Base-by-base conservation (phyloP, 1,284 basidiomycete genomes). In the Leccinum laetum region DNA sequence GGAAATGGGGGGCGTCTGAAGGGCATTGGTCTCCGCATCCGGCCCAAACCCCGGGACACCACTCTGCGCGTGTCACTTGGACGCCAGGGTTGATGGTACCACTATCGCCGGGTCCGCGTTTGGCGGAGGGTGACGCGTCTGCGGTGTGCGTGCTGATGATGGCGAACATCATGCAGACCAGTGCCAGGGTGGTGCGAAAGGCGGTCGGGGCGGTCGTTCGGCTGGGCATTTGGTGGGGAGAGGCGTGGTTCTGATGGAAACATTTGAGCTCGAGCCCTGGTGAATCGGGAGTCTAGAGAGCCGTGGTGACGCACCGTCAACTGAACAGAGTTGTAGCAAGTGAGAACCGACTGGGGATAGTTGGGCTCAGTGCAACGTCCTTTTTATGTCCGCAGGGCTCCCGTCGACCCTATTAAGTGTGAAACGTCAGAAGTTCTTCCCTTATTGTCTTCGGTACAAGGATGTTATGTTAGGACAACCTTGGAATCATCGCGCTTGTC, bases 211-310 rank as follows among this genome's bases (percentile, higher is more conserved):
- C 53, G 24, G 24, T 29, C 26, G 5, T 26, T 52, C 2, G 49
- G 53, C 24, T 9, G 26, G 14, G 16, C 53, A 57, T 57, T 57
- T 52, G 18, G 49, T 52, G 18, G 11, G 14, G 7, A 16, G 11
- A 41, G 41, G 41, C 16, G 46, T 49, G n/a, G 10, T n/a, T 10
- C 44, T 46, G 18, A 46, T 46, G 44, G 4, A 9, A 46, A 52
- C 18, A 13, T 52, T 13, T 52, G 49, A 52, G 49, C 18, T 52
- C 49, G 11, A 21, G 11, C 3, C 11, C 18, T 69, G 67, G 55
- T 76, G 77, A 56, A 78, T 78, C 41, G 64, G 71, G 0, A 77
- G 77, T 13, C 9, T 18, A 5, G 44, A 6, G n/a, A 18, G n/a
- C 2, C 5, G 5, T 49, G 46, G 46, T 18, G 10, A 49, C 46